Base-by-base conservation (phyloP, 2,329 filamentous ascomycete species). In the Botrytis fabae region DNA sequence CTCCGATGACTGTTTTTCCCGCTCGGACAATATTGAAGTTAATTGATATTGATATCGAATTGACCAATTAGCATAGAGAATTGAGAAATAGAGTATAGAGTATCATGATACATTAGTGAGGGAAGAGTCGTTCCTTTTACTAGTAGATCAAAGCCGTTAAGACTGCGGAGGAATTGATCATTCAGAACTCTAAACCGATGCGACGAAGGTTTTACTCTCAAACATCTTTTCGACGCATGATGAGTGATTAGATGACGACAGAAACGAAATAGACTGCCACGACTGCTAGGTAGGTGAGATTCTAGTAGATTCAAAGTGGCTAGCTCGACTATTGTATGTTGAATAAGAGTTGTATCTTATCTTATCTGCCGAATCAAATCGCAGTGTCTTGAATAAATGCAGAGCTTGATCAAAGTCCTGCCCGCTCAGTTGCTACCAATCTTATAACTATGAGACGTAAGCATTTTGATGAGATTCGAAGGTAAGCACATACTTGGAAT, bases 41-140 rank as follows among this genome's bases (percentile, higher is more conserved):
- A 54, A 54, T 54, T 54, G 48, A n/a, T 54, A 57, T 28, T 57
- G n/a, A 57, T 54, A 57, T 57, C 7, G n/a, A 64, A 32, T 64
- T 64, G n/a, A 3, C 61, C 61, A 64, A 46, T 64, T 6, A 32
- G n/a, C 51, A 28, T 25, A 4, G 20, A 7, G 32, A 25, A 40
- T 40, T 59, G 32, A 5, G 18, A 38, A 60, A 35, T 38, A 32
- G 32, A 60, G 32, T 35, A 38, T 22, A 32, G 32, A 60, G 32
- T 35, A 38, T 22, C 7, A 38, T 63, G n/a, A 28, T 63, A 25
- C 10, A 63, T 25, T 28, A 8, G 42, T 44, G 40, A 42, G 18
- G 40, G 12, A 62, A 64, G 18, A 46, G n/a, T 64, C n/a, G 32
- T 44, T n/a, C 7, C 5, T 64, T 6, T 46, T 4, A 8, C 32